Percentiles rank a stretch among this genome's conserved stretches.
Conservation (phyloP, 2,329 filamentous ascomycete species). For the Colletotrichum higginsianum region DNA sequence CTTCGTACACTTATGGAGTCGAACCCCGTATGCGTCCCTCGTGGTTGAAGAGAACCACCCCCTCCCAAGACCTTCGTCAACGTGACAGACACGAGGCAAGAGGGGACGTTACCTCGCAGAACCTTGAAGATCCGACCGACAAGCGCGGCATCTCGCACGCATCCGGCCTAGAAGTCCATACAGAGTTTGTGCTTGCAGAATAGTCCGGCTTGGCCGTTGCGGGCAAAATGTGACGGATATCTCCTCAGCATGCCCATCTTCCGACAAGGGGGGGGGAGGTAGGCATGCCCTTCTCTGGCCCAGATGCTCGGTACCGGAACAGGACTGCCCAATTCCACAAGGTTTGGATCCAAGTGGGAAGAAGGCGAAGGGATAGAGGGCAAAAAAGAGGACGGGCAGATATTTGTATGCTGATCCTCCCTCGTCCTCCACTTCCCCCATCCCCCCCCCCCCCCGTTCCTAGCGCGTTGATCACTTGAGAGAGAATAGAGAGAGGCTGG, state of each 20-base stretch:
- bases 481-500: neutral
- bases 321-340: neutral
- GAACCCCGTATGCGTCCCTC: slow-evolving; percentile 8
- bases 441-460: neutral
- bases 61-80: slow-evolving; percentile 3
- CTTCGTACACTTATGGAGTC: neutral
- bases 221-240: slow-evolving; percentile 9
- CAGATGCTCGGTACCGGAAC: slow-evolving; percentile 29
- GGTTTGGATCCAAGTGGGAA: neutral
- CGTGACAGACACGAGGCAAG: neutral
- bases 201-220: slow-evolving; percentile 18
- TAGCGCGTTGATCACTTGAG: neutral
- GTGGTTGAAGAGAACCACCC: neutral
- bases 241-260: neutral
- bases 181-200: slow-evolving; percentile 23
- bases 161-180: slow-evolving; percentile 2
- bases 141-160: slow-evolving; percentile 2
- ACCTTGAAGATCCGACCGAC: slow-evolving; percentile 9
- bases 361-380: neutral
- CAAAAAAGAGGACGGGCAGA: neutral
- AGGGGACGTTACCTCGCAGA: slow-evolving; percentile 1
- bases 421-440: slow-evolving; percentile 25
- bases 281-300: slow-evolving; percentile 15
- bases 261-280: slow-evolving; percentile 5
- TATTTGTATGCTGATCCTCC: slow-evolving; percentile 19